Evolutionary conservation across 2,329 filamentous ascomycete species (phyloP).

Genomic region (Neofusicoccum sp.): DNA sequence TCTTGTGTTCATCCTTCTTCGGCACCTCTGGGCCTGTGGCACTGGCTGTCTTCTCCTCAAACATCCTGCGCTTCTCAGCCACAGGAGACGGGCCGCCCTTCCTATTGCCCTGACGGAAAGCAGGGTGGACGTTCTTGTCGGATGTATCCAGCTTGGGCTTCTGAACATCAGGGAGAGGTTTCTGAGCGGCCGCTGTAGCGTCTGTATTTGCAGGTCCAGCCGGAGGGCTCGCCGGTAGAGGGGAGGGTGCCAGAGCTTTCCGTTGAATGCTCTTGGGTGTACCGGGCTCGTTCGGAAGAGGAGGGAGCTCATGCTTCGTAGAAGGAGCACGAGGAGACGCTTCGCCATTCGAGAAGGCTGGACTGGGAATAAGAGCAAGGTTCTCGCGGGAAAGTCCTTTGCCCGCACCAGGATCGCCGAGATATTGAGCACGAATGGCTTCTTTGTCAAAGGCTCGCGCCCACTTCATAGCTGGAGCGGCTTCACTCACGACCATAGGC

Average conservation of each 20-base stretch:
- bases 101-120: constrained; percentile 30
- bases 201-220: neutral
- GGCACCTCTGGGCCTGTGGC: constrained; percentile 20
- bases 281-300: constrained; percentile 34
- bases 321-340: neutral
- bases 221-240: constrained; percentile 16
- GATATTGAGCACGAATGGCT: constrained; percentile 78
- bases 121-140: constrained; percentile 41
- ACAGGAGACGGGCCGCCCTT: constrained; percentile 20
- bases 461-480: constrained; percentile 95
- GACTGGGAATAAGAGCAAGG: constrained; percentile 25
- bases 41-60: constrained; percentile 11
- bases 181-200: constrained; percentile 27
- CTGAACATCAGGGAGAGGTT: constrained; percentile 33
- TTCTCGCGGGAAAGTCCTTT: constrained; percentile 57
- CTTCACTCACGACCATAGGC: constrained; percentile 78
- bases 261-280: constrained; percentile 23
- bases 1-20: constrained; percentile 35
- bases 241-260: constrained; percentile 28
- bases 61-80: constrained; percentile 14
- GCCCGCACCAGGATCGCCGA: constrained; percentile 70
- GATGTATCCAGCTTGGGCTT: constrained; percentile 24
- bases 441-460: constrained; percentile 94
- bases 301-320: constrained; percentile 41
- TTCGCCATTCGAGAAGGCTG: constrained; percentile 5